Conservation (phyloP, 163 green algal genomes). For the Scenedesmus sp. region DNA sequence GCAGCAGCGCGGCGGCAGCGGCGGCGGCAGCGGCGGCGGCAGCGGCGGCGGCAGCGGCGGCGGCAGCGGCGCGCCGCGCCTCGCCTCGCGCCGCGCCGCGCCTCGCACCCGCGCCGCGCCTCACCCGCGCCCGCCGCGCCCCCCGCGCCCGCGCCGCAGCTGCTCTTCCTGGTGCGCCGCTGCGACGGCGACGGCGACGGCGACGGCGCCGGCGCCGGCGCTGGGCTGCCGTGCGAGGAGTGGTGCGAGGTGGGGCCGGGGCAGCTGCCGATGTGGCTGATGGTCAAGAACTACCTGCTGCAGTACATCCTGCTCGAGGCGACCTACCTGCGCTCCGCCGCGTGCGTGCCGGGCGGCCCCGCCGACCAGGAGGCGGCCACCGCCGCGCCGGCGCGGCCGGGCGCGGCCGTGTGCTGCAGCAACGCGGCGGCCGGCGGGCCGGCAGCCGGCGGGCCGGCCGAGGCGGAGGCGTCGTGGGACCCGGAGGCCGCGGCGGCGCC, state of each 20-base stretch:
- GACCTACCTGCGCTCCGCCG: constrained; percentile 39
- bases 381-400: not conserved
- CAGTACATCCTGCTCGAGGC: constrained; percentile 47
- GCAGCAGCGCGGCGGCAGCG: not conserved
- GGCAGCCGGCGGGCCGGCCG: not conserved
- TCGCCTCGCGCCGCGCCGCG: too few species aligned
- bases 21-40: not conserved
- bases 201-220: too few species aligned
- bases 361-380: not conserved
- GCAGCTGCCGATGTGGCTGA: constrained; percentile 44
- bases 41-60: constrained; percentile 4
- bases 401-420: constrained; percentile 16
- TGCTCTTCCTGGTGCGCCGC: constrained; percentile 43
- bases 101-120: too few species aligned
- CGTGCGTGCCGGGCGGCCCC: constrained; percentile 12
- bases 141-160: too few species aligned
- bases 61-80: too few species aligned
- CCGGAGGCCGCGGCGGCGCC: not conserved
- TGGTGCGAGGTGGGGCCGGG: constrained; percentile 35
- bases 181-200: not conserved
- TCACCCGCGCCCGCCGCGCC: too few species aligned
- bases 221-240: constrained; percentile 28
- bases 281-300: constrained; percentile 51
- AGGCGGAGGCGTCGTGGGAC: constrained; percentile 38
- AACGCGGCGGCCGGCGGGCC: not conserved